Evolutionary conservation across 139 green algal genomes (phyloP), one percentile per base, ranked within the genome.

Genomic region (Chlorella vulgaris): DNA sequence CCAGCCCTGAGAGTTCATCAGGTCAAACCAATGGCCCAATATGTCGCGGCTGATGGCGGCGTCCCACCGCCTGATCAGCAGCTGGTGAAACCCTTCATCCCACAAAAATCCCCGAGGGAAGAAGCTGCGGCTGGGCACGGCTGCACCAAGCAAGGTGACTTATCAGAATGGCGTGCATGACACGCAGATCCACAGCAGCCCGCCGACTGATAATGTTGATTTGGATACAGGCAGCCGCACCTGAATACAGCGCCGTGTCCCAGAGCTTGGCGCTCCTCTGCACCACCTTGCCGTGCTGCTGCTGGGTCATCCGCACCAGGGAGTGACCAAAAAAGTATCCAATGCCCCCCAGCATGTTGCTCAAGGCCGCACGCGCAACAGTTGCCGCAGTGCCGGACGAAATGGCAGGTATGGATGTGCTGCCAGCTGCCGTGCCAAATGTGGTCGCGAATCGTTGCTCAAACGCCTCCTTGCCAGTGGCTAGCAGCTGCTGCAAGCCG

Each of bases 11-110:
- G 50, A 63, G 74, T 95, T 96, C 78, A 99, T 92, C 10, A 98
- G 89, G 87, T 99, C 96, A 36, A 99, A 85, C 96, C 96, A 99
- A 85, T 97, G 92, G 0, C 88, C 92, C 43, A 99, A 69, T 24
- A 91, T 84, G 50, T 98, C 94, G 8, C 92, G 82, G 33, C 84
- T 91, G 15, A 97, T 55, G 60, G 76, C 51, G 10, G 83, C 68
- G 51, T 93, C 88, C 95, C 95, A 98, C 33, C 78, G 82, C 67
- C 60, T 81, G 78, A 78, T 70, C n/a, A 84, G 69, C 69, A 80
- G 65, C 79, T 98, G 96, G 87, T 99, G 96, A 86, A 99, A 99
- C 66, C 96, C 96, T 85, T 99, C 96, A 71, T 99, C 96, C 96
- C 96, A 99, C 4, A 99, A 85, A 88, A 99, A 99, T 42, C 96